Base-by-base conservation (phyloP, 2,329 filamentous ascomycete genomes). In the Aspergillus fructus region DNA sequence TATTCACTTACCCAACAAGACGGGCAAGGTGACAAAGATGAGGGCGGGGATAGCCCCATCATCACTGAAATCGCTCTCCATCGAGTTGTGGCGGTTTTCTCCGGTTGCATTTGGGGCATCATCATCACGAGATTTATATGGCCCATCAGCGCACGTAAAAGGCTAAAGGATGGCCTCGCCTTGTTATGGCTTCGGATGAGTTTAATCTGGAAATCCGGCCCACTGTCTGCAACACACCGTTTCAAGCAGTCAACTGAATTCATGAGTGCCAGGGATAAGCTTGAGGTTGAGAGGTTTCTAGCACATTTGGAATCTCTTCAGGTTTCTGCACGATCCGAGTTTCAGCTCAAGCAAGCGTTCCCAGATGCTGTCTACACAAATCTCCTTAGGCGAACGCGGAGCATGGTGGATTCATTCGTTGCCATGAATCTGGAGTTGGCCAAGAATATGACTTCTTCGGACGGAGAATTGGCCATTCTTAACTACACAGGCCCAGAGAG, bases 181-280 rank as follows among this genome's bases (percentile, higher is more conserved):
- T 81, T 96, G n/a, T 79, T 99, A 12, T 97, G 94, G 84, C 82
- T 99, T 6, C 90, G 96, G 58, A 93, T 99, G 86, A 91, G 92
- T 15, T 82, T 99, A 34, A 93, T 97, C 63, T 99, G 94, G 94
- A 96, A 93, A 76, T 86, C 93, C 45, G 93, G 96, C 8, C 94
- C 94, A 0, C 79, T 99, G 23, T 88, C 89, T 4, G 85, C 88
- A 6, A 82, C 96, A 55, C 78, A 87, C 1, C 81, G 86, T 46
- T 85, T 81, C 58, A 61, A 65, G n/a, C 78, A 84, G 4, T 76
- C 82, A 37, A 69, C 78, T 55, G 85, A 86, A 5, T 97, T 96
- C 72, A 92, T 97, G 83, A 88, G 88, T 61, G 84, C 92, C n/a
- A 85, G 88, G 37, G 94, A 97, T 74, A 93, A 96, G 71, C 85